phyloP scores from a whole-genome alignment of 257 asterid genomes.

The Phtheirospermum japonicum region DNA sequence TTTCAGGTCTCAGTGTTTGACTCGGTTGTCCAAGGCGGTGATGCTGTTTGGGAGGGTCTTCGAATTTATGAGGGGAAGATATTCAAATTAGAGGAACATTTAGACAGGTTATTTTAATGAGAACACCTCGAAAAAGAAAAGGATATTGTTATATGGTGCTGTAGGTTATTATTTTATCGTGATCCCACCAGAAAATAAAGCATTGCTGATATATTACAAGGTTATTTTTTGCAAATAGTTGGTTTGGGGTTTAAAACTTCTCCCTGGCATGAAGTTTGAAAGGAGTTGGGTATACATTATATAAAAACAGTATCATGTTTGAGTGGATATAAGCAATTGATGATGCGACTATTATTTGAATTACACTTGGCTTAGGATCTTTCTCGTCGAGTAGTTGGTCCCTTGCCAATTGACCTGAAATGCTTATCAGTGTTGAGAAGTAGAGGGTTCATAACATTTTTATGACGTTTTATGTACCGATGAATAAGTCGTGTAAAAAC shows the following conservation, averaged over 20 bases:
- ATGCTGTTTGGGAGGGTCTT: conserved; percentile 85
- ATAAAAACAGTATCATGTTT: neutral
- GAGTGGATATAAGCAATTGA: neutral
- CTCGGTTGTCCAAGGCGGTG: conserved; percentile 84
- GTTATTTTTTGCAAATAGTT: neutral
- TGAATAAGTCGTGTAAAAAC: neutral
- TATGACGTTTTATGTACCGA: neutral
- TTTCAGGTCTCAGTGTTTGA: conserved; percentile 71
- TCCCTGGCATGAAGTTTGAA: neutral
- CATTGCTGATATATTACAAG: neutral
- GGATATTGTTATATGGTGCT: neutral
- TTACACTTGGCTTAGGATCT: neutral
- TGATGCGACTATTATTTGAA: neutral
- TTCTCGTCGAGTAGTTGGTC: neutral
- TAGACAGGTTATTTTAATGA: conserved; percentile 49
- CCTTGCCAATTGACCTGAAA: neutral
- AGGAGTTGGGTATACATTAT: neutral
- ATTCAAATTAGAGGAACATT: conserved; percentile 76
- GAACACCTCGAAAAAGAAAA: neutral
- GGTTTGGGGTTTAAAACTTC: neutral
- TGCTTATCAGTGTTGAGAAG: neutral
- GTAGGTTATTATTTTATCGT: neutral
- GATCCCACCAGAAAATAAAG: conserved; percentile 6
- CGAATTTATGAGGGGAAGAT: conserved; percentile 60
- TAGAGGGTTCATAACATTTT: neutral